These are phyloP conservation scores for Trichoderma reesei DNA, from an alignment of 495 filamentous ascomycete species.

Conservation along the genomic window DNA sequence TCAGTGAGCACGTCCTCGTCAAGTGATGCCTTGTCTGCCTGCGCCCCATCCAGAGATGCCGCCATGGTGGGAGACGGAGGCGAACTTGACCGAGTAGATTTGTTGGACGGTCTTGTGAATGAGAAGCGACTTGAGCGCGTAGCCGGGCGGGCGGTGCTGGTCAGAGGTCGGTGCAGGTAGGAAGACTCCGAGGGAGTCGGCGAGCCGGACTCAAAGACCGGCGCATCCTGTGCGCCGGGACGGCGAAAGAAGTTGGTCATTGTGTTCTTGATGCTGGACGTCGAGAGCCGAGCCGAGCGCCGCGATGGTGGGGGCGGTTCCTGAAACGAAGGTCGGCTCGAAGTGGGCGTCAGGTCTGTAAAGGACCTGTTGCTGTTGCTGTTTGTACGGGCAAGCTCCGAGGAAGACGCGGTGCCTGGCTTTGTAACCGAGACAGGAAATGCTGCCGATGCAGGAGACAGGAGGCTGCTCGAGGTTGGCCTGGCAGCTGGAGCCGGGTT, in stretches of 20 bases:
- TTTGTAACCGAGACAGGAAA: not conserved
- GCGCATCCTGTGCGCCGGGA: conserved; percentile 18
- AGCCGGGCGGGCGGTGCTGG: not conserved
- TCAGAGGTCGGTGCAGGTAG: conserved; percentile 16
- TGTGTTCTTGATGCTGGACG: conserved; percentile 26
- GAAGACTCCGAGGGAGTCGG: not conserved
- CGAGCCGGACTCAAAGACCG: not conserved
- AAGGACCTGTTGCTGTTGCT: conserved; percentile 13
- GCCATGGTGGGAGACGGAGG: conserved; percentile 44
- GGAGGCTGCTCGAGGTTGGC: not conserved
- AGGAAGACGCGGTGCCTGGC: not conserved
- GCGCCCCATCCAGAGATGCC: conserved; percentile 25
- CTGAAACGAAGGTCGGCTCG: conserved; percentile 16
- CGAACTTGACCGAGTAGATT: conserved; percentile 43
- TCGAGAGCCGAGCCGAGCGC: conserved; percentile 28
- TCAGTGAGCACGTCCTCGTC: too few species aligned
- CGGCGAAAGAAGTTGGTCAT: conserved; percentile 27
- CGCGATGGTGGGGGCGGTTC: conserved; percentile 14
- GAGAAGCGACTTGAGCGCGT: conserved; percentile 31
- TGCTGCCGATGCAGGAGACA: not conserved
- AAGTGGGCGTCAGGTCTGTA: conserved; percentile 9
- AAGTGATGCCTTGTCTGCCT: conserved; percentile 21
- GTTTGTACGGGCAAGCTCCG: conserved; percentile 2
- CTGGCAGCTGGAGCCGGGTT: not conserved
- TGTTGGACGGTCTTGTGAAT: conserved; percentile 33